A percentile compares a stretch with the other conserved stretches of the same genome.
These are phyloP conservation scores for Penicillium psychrofluorescens DNA, from an alignment of 495 filamentous ascomycete species.

Conservation along the genomic window DNA sequence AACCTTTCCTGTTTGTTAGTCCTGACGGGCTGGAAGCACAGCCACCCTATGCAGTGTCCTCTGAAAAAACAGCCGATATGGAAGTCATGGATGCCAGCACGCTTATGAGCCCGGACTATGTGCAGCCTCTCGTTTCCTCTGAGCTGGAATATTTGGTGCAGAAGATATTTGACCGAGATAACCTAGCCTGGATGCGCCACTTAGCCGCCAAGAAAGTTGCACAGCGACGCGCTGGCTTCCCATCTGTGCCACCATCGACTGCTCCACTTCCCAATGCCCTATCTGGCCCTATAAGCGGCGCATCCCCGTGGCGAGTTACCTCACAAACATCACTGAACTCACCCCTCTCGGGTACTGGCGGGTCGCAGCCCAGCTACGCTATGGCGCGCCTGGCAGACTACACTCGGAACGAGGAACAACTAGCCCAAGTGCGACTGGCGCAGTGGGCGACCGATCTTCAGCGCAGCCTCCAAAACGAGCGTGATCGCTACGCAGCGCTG, in stretches of 20 bases:
- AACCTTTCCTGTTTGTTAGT: conserved; percentile 60
- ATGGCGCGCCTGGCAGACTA: conserved; percentile 66
- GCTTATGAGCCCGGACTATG: conserved; percentile 89
- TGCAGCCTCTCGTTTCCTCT: conserved; percentile 72
- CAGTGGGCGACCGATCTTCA: conserved; percentile 92
- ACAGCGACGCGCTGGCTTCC: conserved; percentile 44
- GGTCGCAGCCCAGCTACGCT: conserved; percentile 50
- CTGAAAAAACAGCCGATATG: conserved; percentile 63
- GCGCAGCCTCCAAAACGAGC: conserved; percentile 72
- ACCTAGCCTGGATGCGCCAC: conserved; percentile 80
- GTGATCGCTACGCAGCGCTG: conserved; percentile 65
- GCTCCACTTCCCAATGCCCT: conserved; percentile 6
- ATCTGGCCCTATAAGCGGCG: conserved; percentile 2
- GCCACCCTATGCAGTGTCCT: conserved; percentile 74
- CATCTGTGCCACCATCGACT: background rate
- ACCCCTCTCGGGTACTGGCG: conserved; percentile 16
- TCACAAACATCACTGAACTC: conserved; percentile 15
- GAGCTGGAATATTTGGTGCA: conserved; percentile 67
- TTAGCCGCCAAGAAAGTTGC: conserved; percentile 80
- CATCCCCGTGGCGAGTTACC: background rate
- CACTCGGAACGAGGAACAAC: conserved; percentile 60
- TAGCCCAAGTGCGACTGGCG: conserved; percentile 73
- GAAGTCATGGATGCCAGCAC: conserved; percentile 94
- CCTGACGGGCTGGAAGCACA: conserved; percentile 16
- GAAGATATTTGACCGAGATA: conserved; percentile 71